Base-by-base conservation (phyloP, 2,329 filamentous ascomycete genomes). In the Clonostachys chloroleuca region DNA sequence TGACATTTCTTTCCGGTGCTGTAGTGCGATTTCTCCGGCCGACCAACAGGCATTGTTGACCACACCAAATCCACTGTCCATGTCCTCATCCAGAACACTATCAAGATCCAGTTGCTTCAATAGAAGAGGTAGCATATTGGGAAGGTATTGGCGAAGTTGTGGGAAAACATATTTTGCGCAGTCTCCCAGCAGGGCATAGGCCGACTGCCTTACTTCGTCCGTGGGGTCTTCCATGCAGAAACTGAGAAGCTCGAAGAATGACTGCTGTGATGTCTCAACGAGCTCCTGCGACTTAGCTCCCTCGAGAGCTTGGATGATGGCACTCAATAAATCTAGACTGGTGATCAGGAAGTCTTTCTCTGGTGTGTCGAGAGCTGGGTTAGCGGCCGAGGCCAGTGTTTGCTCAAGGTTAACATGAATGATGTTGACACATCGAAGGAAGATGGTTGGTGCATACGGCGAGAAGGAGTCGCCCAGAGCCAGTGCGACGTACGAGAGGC, bases 11-110 rank as follows among this genome's bases (percentile, higher is more conserved):
- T 84, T 82, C 54, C 84, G 81, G 62, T 88, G 78, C 51, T 89
- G 84, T 65, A 96, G 84, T 14, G 91, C 83, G 51, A 97, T 94
- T 71, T 99, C 94, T 40, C 94, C 94, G 20, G 84, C 85, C 7
- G 92, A 95, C 94, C 94, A 99, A 70, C 92, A 97, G 18, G 94
- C 92, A 62, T 99, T 99, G 77, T 97, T 99, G 50, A 97, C 84
- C 33, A 97, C 92, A 50, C 91, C 90, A 64, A 96, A 96, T 13
- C 84, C 86, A 16, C 82, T 87, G 53, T 95, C 89, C 42, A 90
- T 83, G 51, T 91, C 87, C 56, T 95, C 89, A 51, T 92, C 87
- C 16, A 83, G 68, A 44, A 91, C 80, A 47, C 77, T 77, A 51
- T 91, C 86, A 54, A 96, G 74, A 54, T 97, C 92, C 30, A 99